phyloP scores from a whole-genome alignment of 2,329 filamentous ascomycete genomes.

The Verticillium nonalfalfae region DNA sequence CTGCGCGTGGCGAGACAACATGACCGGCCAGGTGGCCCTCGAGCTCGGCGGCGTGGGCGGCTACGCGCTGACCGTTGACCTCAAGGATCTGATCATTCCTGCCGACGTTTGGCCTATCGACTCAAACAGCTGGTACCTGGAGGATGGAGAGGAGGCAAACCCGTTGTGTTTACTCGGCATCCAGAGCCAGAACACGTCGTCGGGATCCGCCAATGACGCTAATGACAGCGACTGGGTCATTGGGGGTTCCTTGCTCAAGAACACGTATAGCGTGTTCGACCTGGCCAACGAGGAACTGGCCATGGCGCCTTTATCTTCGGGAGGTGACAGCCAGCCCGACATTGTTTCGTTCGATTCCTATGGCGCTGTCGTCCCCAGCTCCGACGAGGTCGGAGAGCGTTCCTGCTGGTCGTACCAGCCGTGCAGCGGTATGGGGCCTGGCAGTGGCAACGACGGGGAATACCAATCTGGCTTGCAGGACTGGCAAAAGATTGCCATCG shows the following conservation, averaged over 20 bases:
- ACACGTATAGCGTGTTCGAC: slow-evolving; percentile 26
- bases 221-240: slow-evolving; percentile 11
- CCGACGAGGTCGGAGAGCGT: slow-evolving; percentile 5
- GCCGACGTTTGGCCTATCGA: slow-evolving; percentile 1
- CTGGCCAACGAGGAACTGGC: slow-evolving; percentile 22
- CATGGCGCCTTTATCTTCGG: slow-evolving; percentile 19
- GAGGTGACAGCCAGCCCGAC: slow-evolving; percentile 9
- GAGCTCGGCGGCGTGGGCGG: slow-evolving; percentile 18
- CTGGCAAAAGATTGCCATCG: not conserved
- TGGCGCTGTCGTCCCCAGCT: slow-evolving; percentile 17
- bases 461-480: not conserved
- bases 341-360: slow-evolving; percentile 19
- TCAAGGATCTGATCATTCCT: slow-evolving; percentile 21
- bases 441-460: not conserved
- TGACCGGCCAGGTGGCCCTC: slow-evolving; percentile 15
- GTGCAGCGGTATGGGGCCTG: not conserved
- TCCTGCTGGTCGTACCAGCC: not conserved
- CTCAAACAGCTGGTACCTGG: not conserved
- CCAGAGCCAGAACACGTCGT: slow-evolving; percentile 14
- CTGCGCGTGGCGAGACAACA: slow-evolving; percentile 15
- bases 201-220: not conserved
- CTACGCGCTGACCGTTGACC: slow-evolving; percentile 16
- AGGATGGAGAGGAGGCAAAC: not conserved
- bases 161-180: slow-evolving; percentile 21
- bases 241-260: slow-evolving; percentile 18